Conservation (phyloP, 495 filamentous ascomycete genomes). For the Penicillium daleae region DNA sequence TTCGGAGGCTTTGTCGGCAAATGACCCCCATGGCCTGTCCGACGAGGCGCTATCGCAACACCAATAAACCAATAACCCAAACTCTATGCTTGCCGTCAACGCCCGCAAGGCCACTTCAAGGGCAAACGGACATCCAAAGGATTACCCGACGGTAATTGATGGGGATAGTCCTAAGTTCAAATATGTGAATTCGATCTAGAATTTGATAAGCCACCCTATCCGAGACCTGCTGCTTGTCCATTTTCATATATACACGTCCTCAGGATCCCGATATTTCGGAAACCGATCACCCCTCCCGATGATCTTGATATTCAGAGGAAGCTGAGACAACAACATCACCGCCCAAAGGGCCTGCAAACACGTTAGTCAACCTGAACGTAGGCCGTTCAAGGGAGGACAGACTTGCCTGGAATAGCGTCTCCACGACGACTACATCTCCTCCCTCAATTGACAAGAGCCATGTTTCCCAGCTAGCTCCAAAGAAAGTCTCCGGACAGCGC, state of each 20-base stretch:
- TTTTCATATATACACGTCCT: neutral
- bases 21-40: neutral
- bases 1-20: neutral
- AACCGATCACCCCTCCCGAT: neutral
- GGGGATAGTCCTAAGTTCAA: neutral
- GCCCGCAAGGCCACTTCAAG: neutral
- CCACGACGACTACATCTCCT: slow-evolving; percentile 2
- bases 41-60: neutral
- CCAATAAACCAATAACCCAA: neutral
- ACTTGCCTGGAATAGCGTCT: slow-evolving; percentile 6
- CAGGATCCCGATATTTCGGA: neutral
- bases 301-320: neutral
- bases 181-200: neutral
- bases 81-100: neutral
- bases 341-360: neutral
- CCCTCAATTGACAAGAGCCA: slow-evolving; percentile 6
- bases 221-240: neutral
- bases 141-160: slow-evolving; percentile 2
- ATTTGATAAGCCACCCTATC: neutral
- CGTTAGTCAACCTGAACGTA: neutral
- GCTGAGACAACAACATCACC: neutral
- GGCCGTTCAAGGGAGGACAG: neutral
- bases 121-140: neutral
- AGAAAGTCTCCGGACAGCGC: neutral
- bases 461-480: slow-evolving; percentile 1